Evolutionary conservation across 1,284 basidiomycete species (phyloP).

Genomic region (Boletus hoseneyae): DNA sequence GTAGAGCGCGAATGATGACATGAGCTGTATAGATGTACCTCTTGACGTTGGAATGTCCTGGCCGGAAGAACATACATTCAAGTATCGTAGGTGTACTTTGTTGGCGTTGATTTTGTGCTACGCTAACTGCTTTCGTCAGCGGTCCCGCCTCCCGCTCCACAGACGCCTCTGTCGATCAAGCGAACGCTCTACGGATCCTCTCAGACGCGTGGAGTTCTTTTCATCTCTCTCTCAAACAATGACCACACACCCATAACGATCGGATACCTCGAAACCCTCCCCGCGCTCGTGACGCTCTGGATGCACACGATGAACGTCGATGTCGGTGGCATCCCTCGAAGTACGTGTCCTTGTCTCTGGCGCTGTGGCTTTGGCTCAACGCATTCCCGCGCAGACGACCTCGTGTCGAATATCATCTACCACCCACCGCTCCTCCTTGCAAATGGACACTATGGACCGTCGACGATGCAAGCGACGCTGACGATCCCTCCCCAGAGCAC

Average conservation of each 20-base stretch:
- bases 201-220: slow-evolving; percentile 75
- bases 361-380: too few relatives aligned
- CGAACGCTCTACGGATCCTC: slow-evolving; percentile 74
- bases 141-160: slow-evolving; percentile 27
- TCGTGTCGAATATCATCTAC: slow-evolving; percentile 56
- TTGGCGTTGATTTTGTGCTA: background rate
- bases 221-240: slow-evolving; percentile 69
- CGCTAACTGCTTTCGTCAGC: slow-evolving; percentile 14
- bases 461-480: slow-evolving; percentile 63
- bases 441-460: slow-evolving; percentile 23
- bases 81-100: slow-evolving; percentile 47
- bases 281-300: slow-evolving; percentile 89
- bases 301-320: slow-evolving; percentile 71
- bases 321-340: slow-evolving; percentile 39
- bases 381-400: slow-evolving; percentile 12
- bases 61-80: slow-evolving; percentile 49
- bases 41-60: slow-evolving; percentile 58
- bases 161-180: slow-evolving; percentile 57
- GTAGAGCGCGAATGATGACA: background rate
- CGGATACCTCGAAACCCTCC: slow-evolving; percentile 88
- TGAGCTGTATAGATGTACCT: slow-evolving; percentile 27
- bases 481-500: slow-evolving; percentile 65
- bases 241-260: slow-evolving; percentile 45
- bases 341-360: slow-evolving; percentile 36
- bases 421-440: slow-evolving; percentile 70